Evolutionary conservation across 805 yeast genomes (phyloP).

Genomic region (Ogataea allantospora): DNA sequence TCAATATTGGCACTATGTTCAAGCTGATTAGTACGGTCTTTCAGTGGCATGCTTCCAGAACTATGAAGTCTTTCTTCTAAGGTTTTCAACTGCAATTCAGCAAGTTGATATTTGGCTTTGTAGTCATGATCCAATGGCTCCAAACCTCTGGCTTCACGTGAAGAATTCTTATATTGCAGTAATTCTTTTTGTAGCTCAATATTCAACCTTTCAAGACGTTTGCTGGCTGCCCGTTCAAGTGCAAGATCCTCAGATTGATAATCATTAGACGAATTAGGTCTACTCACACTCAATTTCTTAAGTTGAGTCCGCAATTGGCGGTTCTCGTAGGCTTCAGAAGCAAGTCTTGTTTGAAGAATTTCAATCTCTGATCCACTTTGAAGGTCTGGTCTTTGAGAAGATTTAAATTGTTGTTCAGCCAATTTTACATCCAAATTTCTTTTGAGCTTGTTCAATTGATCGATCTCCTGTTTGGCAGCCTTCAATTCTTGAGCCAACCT

Average conservation of each 20-base stretch:
- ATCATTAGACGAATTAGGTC: neutral
- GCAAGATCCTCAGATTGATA: constrained; percentile 22
- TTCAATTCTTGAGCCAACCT: constrained; percentile 28
- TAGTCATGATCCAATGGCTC: constrained; percentile 37
- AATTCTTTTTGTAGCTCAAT: constrained; percentile 36
- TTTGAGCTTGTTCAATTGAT: constrained; percentile 31
- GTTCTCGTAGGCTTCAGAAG: constrained; percentile 60
- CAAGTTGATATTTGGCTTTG: constrained; percentile 46
- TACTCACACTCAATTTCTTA: constrained; percentile 31
- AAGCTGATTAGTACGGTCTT: constrained; percentile 20
- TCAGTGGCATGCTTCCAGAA: constrained; percentile 34
- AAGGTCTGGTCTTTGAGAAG: constrained; percentile 26
- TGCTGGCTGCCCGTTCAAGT: constrained; percentile 31
- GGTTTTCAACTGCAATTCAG: constrained; percentile 42
- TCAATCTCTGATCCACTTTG: constrained; percentile 45
- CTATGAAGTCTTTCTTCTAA: constrained; percentile 37
- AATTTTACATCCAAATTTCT: constrained; percentile 31
- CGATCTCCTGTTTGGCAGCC: constrained; percentile 35
- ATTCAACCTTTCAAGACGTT: constrained; percentile 32
- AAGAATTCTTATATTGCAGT: constrained; percentile 30
- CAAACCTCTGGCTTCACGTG: constrained; percentile 36
- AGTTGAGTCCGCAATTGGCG: constrained; percentile 46
- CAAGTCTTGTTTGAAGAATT: constrained; percentile 60
- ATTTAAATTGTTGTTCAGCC: constrained; percentile 33
- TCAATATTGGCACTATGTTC: constrained; percentile 17